Conservation (phyloP, 108 stramenopile species). For the Cyclotella kingstonii region DNA sequence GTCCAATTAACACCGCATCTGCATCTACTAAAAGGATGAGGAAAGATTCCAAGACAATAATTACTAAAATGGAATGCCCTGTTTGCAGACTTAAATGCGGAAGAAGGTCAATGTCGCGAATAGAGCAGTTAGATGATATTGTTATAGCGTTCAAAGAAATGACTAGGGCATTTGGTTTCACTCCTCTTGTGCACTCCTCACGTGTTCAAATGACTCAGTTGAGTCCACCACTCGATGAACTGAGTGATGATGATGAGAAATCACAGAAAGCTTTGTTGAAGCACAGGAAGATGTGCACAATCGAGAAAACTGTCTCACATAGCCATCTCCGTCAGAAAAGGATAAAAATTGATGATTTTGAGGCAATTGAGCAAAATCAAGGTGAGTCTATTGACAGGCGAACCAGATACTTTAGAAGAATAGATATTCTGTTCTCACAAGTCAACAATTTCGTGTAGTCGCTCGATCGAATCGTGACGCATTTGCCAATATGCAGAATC, state of each 20-base stretch:
- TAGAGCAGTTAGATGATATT: slow-evolving; percentile 48
- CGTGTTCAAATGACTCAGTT: slow-evolving; percentile 66
- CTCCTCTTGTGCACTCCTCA: slow-evolving; percentile 43
- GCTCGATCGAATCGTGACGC: slow-evolving; percentile 9
- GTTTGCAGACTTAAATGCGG: slow-evolving; percentile 51
- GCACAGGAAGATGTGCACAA: background rate
- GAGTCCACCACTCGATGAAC: slow-evolving; percentile 20
- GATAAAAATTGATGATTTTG: background rate
- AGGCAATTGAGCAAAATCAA: slow-evolving; percentile 10
- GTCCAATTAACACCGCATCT: background rate
- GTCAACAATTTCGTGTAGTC: background rate
- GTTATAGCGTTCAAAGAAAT: slow-evolving; percentile 52
- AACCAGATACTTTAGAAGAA: background rate
- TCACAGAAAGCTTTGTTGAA: background rate
- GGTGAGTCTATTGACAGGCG: background rate
- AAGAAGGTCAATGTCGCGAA: slow-evolving; percentile 27
- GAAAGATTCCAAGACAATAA: background rate
- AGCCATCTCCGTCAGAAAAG: slow-evolving; percentile 9
- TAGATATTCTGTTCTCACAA: background rate
- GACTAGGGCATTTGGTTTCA: slow-evolving; percentile 53
- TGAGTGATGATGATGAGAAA: slow-evolving; percentile 22
- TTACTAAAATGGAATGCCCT: no score
- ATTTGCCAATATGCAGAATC: slow-evolving; percentile 1
- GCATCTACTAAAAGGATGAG: background rate
- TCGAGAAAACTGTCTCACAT: slow-evolving; percentile 8